phyloP scores from a whole-genome alignment of 139 green algal genomes.

The Tetradesmus obliquus region DNA sequence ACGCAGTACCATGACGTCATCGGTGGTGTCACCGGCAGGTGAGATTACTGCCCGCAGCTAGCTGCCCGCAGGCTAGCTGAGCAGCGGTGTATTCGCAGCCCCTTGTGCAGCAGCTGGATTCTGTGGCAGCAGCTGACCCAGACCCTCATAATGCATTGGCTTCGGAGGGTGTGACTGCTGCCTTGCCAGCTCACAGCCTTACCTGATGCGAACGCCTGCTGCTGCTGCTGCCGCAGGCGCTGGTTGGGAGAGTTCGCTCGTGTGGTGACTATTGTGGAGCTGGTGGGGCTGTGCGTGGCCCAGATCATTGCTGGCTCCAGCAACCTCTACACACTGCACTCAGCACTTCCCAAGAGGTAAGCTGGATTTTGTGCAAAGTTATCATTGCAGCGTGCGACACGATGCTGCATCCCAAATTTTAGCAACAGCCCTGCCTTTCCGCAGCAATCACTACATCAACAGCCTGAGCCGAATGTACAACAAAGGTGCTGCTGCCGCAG shows the following conservation, averaged over 20 bases:
- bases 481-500: too few species aligned
- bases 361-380: too few species aligned
- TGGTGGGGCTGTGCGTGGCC: slow-evolving; percentile 20
- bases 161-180: too few species aligned
- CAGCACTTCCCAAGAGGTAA: neutral
- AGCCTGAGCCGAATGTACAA: neutral
- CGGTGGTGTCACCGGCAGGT: neutral
- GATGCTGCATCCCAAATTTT: neutral
- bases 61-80: too few species aligned
- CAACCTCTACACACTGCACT: slow-evolving; percentile 17
- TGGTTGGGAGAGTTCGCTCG: slow-evolving; percentile 25
- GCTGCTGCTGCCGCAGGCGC: neutral
- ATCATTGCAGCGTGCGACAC: neutral
- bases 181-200: too few species aligned
- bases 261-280: slow-evolving; percentile 34
- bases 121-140: too few species aligned
- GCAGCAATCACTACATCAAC: neutral
- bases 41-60: neutral
- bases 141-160: too few species aligned
- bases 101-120: too few species aligned
- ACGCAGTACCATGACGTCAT: slow-evolving; percentile 22
- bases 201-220: neutral
- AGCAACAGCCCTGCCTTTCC: neutral
- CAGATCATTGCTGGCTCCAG: slow-evolving; percentile 28
- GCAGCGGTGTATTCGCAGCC: too few species aligned